Evolutionary conservation across 306 rosid genomes (phyloP).

Genomic region (Pterocarpus macrocarpus): DNA sequence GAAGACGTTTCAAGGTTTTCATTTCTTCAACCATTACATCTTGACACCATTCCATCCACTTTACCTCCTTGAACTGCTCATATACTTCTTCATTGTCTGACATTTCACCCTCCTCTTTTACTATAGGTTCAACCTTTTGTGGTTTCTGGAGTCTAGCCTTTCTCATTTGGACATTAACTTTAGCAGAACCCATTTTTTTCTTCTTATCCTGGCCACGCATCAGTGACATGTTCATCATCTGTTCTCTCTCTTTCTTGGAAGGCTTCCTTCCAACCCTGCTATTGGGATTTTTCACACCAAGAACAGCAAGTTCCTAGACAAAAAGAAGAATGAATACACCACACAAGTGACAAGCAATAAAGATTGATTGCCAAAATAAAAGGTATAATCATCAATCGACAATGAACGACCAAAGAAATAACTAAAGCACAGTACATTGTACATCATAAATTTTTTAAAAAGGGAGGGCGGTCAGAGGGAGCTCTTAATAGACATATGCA

Average conservation of each 20-base stretch:
- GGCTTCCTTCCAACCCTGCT: conserved; percentile 76
- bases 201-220: conserved; percentile 64
- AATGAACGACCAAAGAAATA: background rate
- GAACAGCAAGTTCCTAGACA: conserved; percentile 83
- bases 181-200: conserved; percentile 69
- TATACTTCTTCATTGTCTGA: conserved; percentile 94
- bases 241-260: conserved; percentile 84
- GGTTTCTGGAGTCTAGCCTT: conserved; percentile 70
- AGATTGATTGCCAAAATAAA: conserved; percentile 15
- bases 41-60: conserved; percentile 99
- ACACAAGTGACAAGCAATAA: conserved; percentile 30
- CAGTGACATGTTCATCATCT: conserved; percentile 53
- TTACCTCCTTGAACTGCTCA: conserved; percentile 98
- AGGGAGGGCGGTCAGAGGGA: background rate
- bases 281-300: conserved; percentile 75
- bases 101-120: conserved; percentile 99
- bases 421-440: background rate
- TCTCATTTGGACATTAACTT: conserved; percentile 61
- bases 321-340: conserved; percentile 24
- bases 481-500: background rate
- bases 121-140: conserved; percentile 79
- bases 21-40: conserved; percentile 90
- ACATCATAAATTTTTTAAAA: background rate
- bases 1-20: conserved; percentile 86
- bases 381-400: conserved; percentile 10